phyloP scores from a whole-genome alignment of 2,329 filamentous ascomycete species.

The Arthrocladium fulminans region DNA sequence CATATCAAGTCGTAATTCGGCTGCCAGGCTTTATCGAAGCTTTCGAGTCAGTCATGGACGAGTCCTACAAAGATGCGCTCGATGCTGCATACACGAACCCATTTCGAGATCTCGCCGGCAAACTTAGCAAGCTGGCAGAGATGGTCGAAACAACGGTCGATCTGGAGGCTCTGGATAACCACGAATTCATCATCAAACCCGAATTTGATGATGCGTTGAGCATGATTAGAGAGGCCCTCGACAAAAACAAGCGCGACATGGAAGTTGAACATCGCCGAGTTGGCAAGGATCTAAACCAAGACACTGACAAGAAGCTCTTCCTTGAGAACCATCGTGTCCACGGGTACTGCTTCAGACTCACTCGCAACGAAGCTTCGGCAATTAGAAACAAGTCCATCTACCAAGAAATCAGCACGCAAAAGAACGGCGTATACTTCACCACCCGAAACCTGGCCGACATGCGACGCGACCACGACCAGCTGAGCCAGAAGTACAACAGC shows the following conservation, averaged over 20 bases:
- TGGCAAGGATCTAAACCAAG: constrained; percentile 73
- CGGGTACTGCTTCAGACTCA: constrained; percentile 92
- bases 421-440: constrained; percentile 98
- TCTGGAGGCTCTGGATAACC: constrained; percentile 85
- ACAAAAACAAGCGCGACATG: constrained; percentile 75
- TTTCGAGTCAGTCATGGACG: constrained; percentile 89
- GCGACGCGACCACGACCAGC: constrained; percentile 84
- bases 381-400: constrained; percentile 88
- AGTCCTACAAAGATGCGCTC: constrained; percentile 77
- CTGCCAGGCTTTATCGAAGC: constrained; percentile 83
- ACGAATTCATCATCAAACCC: constrained; percentile 98
- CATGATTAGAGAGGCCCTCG: constrained; percentile 83
- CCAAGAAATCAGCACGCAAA: constrained; percentile 93
- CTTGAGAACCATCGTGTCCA: constrained; percentile 93
- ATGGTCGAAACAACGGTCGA: constrained; percentile 99
- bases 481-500: constrained; percentile 88
- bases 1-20: constrained; percentile 89
- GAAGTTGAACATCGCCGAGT: constrained; percentile 68
- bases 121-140: constrained; percentile 77
- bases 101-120: constrained; percentile 65
- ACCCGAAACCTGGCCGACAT: constrained; percentile 70
- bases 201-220: constrained; percentile 87
- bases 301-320: constrained; percentile 97
- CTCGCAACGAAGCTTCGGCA: constrained; percentile 78
- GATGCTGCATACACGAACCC: constrained; percentile 82